Percentiles rank a stretch among this genome's conserved stretches.
Conservation (phyloP, 306 rosid species). For the Castanea crenata region DNA sequence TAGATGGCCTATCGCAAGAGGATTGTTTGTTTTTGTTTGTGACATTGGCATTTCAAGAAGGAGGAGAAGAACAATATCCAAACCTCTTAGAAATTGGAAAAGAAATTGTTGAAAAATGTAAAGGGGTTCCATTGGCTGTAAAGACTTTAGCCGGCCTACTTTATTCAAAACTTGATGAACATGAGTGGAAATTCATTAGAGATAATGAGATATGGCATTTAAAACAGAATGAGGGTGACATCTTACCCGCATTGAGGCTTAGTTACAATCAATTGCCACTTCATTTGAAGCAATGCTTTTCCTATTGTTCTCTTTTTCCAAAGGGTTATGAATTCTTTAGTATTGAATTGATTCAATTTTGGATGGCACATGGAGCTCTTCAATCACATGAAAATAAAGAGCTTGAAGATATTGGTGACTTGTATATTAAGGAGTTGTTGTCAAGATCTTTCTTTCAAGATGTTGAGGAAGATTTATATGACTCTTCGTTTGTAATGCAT, state of each 20-base stretch:
- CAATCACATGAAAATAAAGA: not conserved
- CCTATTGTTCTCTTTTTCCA: constrained; percentile 2
- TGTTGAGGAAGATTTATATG: no score
- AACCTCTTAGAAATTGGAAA: constrained; percentile 7
- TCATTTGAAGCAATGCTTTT: constrained; percentile 19
- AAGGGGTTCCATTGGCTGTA: constrained; percentile 18
- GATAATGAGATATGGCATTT: constrained; percentile 23
- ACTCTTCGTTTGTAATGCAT: no score
- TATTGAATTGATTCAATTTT: not conserved
- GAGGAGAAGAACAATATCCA: not conserved
- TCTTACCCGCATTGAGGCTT: constrained; percentile 2
- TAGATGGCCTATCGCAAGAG: not conserved
- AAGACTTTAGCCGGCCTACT: constrained; percentile 7
- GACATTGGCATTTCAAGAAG: constrained; percentile 17
- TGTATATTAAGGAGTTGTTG: no score
- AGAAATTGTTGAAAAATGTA: constrained; percentile 12
- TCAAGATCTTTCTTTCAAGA: no score
- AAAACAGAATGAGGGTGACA: not conserved
- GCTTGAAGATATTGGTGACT: no score
- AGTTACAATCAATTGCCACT: constrained; percentile 22
- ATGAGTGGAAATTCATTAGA: not conserved
- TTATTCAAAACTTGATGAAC: not conserved
- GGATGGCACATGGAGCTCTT: constrained; percentile 30
- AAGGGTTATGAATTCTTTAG: not conserved
- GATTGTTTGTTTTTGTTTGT: constrained; percentile 9